Evolutionary conservation across 257 asterid genomes (phyloP), one percentile per base, ranked within the genome.

Genomic region (Solanum gandarillasii): DNA sequence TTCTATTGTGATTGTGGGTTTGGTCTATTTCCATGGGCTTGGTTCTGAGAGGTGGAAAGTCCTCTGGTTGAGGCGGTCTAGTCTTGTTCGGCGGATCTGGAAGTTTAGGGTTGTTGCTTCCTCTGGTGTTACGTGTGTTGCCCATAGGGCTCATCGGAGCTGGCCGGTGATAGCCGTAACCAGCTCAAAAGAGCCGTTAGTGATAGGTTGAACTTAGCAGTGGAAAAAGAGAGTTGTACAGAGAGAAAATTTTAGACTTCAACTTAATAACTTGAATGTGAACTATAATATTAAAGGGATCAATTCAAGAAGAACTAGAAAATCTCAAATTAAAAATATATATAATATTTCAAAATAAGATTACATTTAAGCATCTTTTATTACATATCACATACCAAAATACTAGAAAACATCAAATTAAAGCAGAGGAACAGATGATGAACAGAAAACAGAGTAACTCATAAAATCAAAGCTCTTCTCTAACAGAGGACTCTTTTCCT

Each of bases 401-500:
- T 46, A 46, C 0, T 46, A 46, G 55, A 46, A 43, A 46, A 52
- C 60, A 16, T 43, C 16, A 43, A 43, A 43, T 43, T 43, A 43
- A 43, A 43, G 52, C 9, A n/a, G 27, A 62, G 14, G 2, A 62
- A 9, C 31, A 23, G 27, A 58, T 21, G n/a, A 8, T 60, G 27
- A 62, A n/a, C 32, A 4, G 31, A 14, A 31, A 71, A 71, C 10
- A 12, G 9, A 38, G 25, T 4, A 23, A 14, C 12, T 4, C 9
- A 72, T 35, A 7, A 72, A 74, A 39, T 85, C 8, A 86, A 7
- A 88, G 90, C 87, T 88, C 88, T 41, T 67, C 67, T 72, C 82
- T 86, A 25, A 78, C 38, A 25, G 74, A 20, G 9, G 9, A 38
- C 14, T 23, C 18, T 82, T 31, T 9, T 23, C 34, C 38, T 12